phyloP scores from a whole-genome alignment of 108 stramenopile species.

The Nannochloropsis gaditana region DNA sequence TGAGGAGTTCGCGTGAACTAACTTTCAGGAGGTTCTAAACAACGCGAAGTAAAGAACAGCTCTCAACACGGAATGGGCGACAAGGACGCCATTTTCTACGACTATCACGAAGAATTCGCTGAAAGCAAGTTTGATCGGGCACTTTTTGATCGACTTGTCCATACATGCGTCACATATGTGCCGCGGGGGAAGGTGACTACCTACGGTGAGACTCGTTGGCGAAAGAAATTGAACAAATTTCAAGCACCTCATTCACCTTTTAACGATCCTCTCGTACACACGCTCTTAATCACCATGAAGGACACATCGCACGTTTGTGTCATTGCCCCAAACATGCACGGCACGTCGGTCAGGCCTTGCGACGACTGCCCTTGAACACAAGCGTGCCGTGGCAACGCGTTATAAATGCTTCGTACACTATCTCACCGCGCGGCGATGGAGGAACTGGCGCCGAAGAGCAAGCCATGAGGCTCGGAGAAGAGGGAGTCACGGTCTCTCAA shows the following conservation, averaged over 20 bases:
- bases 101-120: not conserved
- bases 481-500: not conserved
- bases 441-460: not conserved
- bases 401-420: not conserved
- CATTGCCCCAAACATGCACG: constrained; percentile 1
- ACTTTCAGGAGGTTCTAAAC: too few relatives aligned
- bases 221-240: not conserved
- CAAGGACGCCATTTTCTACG: not conserved
- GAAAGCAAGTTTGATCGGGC: not conserved
- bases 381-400: not conserved
- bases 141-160: not conserved
- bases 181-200: not conserved
- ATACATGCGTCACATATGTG: not conserved
- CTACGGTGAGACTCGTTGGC: constrained; percentile 12
- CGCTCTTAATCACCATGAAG: not conserved
- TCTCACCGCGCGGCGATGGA: not conserved
- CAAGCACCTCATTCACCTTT: not conserved
- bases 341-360: not conserved
- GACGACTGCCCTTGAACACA: not conserved
- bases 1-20: too few relatives aligned
- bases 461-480: not conserved
- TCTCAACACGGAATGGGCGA: too few relatives aligned
- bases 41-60: too few relatives aligned
- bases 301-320: constrained; percentile 16
- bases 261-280: not conserved